Base-by-base conservation (phyloP, 805 yeast genomes). In the Ogataea salicorniae region DNA sequence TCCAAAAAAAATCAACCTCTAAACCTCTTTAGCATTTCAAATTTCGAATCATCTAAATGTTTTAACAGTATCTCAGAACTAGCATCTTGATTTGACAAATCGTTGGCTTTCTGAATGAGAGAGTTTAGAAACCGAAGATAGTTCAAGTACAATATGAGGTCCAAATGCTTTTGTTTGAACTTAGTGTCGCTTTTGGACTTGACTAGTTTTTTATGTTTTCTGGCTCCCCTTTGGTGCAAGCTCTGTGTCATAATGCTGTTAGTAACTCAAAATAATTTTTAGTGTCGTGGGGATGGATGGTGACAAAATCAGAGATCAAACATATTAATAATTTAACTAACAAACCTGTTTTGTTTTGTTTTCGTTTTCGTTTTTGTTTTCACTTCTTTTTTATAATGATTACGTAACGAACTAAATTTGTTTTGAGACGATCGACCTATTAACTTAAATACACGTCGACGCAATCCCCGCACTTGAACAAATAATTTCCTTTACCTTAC, bases 121-220 rank as follows among this genome's bases (percentile, higher is more conserved):
- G 60, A 70, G 53, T 66, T 63, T 45, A 79, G 49, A 54, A 77
- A 80, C 36, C 75, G 67, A 34, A 76, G 58, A 47, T 77, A 77
- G 39, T 79, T 68, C 43, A 80, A 55, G 45, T 77, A 72, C 18
- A 79, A 54, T 45, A 80, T 22, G 17, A 65, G 37, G 36, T 65
- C 64, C 7, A 60, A 37, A 31, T 61, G 59, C 37, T 53, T 54
- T 33, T 56, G 60, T 14, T 53, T 53, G n/a, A 57, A 41, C 20
- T 43, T 44, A 11, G 45, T 34, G 1, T 39, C 40, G 16, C 42
- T 29, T 15, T 42, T 45, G 7, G 48, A 14, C 34, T 46, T 47
- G 22, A 53, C 40, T 4, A 49, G 48, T 17, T 34, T 33, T 37
- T 47, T 49, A 44, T 55, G 57, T 44, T 49, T 42, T 23, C 41